Percentiles rank a stretch among this genome's conserved stretches.
Evolutionary conservation across 108 stramenopile genomes (phyloP).

Genomic region (Cyclostephanos tholiformis): DNA sequence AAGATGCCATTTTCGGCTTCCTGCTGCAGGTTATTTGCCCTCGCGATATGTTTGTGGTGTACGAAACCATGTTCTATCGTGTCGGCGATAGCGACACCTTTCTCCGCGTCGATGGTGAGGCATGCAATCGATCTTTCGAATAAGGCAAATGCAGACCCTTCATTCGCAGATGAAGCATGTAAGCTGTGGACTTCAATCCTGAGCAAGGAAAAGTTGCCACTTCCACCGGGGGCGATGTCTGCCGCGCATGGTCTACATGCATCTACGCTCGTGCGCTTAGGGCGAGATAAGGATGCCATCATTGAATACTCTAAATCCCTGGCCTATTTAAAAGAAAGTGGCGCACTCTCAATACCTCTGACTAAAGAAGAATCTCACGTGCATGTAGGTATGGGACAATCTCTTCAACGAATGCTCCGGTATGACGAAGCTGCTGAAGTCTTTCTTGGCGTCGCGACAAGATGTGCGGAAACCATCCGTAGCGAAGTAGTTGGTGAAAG

Average conservation of each 20-base stretch:
- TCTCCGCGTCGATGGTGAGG: conserved; percentile 2
- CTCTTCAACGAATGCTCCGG: conserved; percentile 59
- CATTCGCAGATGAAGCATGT: conserved; percentile 31
- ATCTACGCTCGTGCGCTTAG: conserved; percentile 62
- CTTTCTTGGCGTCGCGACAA: conserved; percentile 18
- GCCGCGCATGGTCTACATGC: conserved; percentile 54
- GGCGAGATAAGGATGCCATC: conserved; percentile 59
- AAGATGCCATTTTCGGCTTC: no score
- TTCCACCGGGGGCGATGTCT: conserved; percentile 13
- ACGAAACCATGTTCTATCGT: neutral
- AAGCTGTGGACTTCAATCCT: conserved; percentile 34
- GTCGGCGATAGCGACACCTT: conserved; percentile 5
- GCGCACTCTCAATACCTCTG: conserved; percentile 2
- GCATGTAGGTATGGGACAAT: conserved; percentile 50
- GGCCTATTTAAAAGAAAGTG: conserved; percentile 11
- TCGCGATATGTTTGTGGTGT: no score
- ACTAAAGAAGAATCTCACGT: conserved; percentile 39
- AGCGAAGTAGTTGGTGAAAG: neutral
- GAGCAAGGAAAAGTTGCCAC: conserved; percentile 1
- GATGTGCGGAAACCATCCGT: neutral
- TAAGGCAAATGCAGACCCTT: conserved; percentile 34
- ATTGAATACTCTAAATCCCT: conserved; percentile 44
- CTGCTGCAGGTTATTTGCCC: no score
- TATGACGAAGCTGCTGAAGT: conserved; percentile 54
- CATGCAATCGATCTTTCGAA: conserved; percentile 27